Evolutionary conservation across 805 yeast genomes (phyloP), one percentile per base, ranked within the genome.

Genomic region (Phaffomyces thermotolerans): DNA sequence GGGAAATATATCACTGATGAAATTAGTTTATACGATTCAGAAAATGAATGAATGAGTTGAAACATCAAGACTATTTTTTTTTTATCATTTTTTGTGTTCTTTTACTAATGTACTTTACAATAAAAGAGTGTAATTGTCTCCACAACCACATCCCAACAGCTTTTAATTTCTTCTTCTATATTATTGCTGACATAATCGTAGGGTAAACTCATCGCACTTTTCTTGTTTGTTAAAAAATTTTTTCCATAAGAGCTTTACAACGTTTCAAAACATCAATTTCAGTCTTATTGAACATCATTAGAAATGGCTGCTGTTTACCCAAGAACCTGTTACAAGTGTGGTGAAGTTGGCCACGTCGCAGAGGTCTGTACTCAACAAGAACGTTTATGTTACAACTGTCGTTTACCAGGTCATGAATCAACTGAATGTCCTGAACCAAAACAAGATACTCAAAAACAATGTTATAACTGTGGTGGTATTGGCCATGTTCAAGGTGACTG

Each of bases 401-500:
- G 82, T 63, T 75, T 82, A 66, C 83, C 95, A 48, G 93, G 93
- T 52, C 96, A 87, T 67, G 90, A 86, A 67, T 85, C 93, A 43
- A 76, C 79, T 55, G 95, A 84, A 52, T 89, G 97, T 68, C 84
- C 93, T 37, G 80, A 81, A 61, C 95, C 95, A 62, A 85, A 82
- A 67, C 89, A 88, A 66, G 77, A 84, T 53, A 79, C 79, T 55
- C 78, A 78, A 65, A 89, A 89, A 68, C 89, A 89, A 66, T 89
- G 97, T 68, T 89, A 84, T 81, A 84, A 84, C 66, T 89, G 97
- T 70, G 93, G 93, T 58, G 85, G 83, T 64, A 75, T 83, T 45
- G 96, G 96, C 44, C 97, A 89, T 62, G 81, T 89, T 56, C 87
- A 84, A 66, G 69, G 84, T 41, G 95, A 89, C 63, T 89, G 97